Percentiles rank a stretch among this genome's conserved stretches.
phyloP scores from a whole-genome alignment of 306 rosid species.

The Gastrolobium villosum region DNA sequence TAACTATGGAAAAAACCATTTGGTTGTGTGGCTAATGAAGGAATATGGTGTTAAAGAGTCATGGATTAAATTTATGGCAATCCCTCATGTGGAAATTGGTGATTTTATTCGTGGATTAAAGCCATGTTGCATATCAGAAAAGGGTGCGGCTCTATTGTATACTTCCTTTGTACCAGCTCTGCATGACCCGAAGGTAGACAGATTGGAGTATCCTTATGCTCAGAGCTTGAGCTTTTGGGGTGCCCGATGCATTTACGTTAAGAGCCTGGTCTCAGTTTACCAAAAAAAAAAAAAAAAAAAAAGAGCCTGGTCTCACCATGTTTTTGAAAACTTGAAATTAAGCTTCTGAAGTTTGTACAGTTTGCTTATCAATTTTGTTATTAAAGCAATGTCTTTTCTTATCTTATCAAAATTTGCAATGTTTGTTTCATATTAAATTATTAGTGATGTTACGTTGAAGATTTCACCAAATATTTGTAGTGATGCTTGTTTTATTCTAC shows the following conservation, averaged over 20 bases:
- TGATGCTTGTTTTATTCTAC: too few relatives aligned
- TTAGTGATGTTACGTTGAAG: too few relatives aligned
- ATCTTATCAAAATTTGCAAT: too few relatives aligned
- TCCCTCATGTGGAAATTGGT: background rate
- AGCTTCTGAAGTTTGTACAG: background rate
- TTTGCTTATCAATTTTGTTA: too few relatives aligned
- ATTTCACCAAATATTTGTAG: too few relatives aligned
- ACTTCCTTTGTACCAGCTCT: background rate
- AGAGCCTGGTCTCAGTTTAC: too few relatives aligned
- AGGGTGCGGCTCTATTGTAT: background rate
- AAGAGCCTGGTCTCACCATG: background rate
- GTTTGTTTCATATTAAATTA: too few relatives aligned
- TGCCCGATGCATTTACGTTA: background rate
- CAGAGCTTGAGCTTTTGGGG: background rate
- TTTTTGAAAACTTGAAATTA: background rate
- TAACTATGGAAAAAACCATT: background rate
- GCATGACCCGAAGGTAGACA: background rate
- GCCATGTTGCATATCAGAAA: conserved; percentile 12
- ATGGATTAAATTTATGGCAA: background rate
- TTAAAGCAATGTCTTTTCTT: too few relatives aligned
- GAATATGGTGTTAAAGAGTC: background rate
- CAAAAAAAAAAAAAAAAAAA: too few relatives aligned
- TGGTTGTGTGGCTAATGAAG: background rate
- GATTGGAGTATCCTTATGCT: background rate
- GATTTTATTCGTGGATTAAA: too few relatives aligned